Evolutionary conservation across 2,329 filamentous ascomycete genomes (phyloP), one percentile per base, ranked within the genome.

Genomic region (Dactylellina parvicollis): DNA sequence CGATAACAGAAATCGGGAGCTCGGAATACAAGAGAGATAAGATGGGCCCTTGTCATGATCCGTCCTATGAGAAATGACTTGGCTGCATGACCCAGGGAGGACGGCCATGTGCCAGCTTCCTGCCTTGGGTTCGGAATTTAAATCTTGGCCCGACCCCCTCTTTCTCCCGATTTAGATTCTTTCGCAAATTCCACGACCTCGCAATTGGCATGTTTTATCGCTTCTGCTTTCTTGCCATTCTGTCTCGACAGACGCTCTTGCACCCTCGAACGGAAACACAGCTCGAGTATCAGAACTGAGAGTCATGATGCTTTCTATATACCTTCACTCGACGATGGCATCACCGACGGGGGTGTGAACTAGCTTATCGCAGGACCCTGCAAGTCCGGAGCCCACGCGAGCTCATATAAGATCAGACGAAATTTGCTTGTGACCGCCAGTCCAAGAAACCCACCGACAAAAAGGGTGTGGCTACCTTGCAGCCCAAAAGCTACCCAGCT

Each of bases 11-110:
- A 12, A 50, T 50, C 34, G 62, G 42, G 62, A 67, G 62, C 62
- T 67, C 62, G 44, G 24, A 59, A 52, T 49, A 56, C 52, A 36
- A 28, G 30, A 34, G 18, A 34, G 50, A 59, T 55, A 57, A 67
- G 50, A 38, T 59, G 30, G 24, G n/a, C 22, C 2, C 22, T 20
- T 20, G 30, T 49, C 26, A 34, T 59, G 46, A 28, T n/a, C 26
- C 42, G 24, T 44, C 60, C 49, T 42, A 49, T 40, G 42, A 56
- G 36, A 46, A 59, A 62, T 72, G 67, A 72, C 67, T 72, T 65
- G 67, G 67, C 67, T 72, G 67, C 67, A 72, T 72, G 67, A 72
- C 67, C 66, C 67, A 22, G 56, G 30, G 42, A 42, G 52, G 50
- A 30, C 60, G 59, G 38, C 59, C 67, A 72, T 65, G 57, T 65